Evolutionary conservation across 306 rosid genomes (phyloP).

Genomic region (Sophora flavescens): DNA sequence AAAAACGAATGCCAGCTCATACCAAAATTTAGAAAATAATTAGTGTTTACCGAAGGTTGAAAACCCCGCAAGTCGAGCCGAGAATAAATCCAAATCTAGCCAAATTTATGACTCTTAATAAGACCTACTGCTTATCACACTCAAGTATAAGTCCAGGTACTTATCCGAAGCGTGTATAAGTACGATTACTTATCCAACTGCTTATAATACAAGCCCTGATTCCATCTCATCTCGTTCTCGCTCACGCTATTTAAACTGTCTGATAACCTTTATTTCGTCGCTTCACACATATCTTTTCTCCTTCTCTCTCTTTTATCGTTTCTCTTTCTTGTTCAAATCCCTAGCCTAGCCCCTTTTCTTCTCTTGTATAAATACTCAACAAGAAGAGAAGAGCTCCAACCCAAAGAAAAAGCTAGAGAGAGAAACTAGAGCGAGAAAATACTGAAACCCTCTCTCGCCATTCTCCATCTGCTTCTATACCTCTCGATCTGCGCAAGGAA

Average conservation of each 20-base stretch:
- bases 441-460: constrained; percentile 53
- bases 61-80: constrained; percentile 58
- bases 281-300: constrained; percentile 55
- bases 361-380: constrained; percentile 75
- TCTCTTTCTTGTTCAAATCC: constrained; percentile 76
- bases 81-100: constrained; percentile 56
- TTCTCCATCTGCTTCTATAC: constrained; percentile 49
- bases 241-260: constrained; percentile 91
- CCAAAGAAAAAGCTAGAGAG: constrained; percentile 66
- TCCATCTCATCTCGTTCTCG: constrained; percentile 55
- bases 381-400: constrained; percentile 56
- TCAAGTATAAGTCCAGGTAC: accelerated
- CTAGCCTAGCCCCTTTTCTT: constrained; percentile 79
- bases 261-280: constrained; percentile 73
- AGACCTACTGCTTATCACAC: not conserved
- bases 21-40: constrained; percentile 35
- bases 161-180: constrained; percentile 24
- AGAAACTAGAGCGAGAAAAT: constrained; percentile 75
- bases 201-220: constrained; percentile 45
- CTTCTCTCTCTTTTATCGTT: constrained; percentile 48
- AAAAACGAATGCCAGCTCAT: constrained; percentile 3
- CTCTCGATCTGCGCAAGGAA: constrained; percentile 78
- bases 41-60: constrained; percentile 41
- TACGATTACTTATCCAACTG: accelerated
- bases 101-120: constrained; percentile 48